phyloP scores from a whole-genome alignment of 495 filamentous ascomycete genomes.

The Clohesyomyces aquaticus region DNA sequence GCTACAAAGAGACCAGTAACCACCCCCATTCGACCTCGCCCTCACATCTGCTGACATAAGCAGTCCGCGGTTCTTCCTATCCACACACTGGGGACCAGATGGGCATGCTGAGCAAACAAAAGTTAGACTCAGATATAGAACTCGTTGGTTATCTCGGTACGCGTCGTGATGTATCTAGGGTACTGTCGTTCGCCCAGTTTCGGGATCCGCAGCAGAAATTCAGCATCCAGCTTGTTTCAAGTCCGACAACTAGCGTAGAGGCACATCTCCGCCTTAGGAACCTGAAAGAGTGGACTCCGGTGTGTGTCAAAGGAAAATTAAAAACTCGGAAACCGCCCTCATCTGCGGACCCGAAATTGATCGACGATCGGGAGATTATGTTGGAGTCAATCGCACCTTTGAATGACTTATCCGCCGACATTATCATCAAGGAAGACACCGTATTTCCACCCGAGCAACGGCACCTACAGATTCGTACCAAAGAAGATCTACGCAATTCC shows the following conservation, averaged over 20 bases:
- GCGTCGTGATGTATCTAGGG: conserved; percentile 65
- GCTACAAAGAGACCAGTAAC: conserved; percentile 23
- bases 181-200: conserved; percentile 70
- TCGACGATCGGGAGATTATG: conserved; percentile 61
- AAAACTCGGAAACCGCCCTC: conserved; percentile 45
- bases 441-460: conserved; percentile 73
- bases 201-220: conserved; percentile 54
- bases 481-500: conserved; percentile 63
- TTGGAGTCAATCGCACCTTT: conserved; percentile 66
- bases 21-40: conserved; percentile 46
- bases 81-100: conserved; percentile 46
- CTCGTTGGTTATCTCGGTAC: conserved; percentile 74
- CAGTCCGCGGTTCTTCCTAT: neutral
- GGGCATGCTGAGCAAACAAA: conserved; percentile 11
- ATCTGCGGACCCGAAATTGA: too few relatives aligned
- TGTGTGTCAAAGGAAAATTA: conserved; percentile 56
- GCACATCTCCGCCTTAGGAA: conserved; percentile 54
- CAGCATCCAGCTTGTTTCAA: conserved; percentile 59
- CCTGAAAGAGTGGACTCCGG: conserved; percentile 56
- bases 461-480: conserved; percentile 82
- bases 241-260: conserved; percentile 32
- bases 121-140: conserved; percentile 56
- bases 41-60: conserved; percentile 52
- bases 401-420: conserved; percentile 75
- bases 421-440: conserved; percentile 71